Evolutionary conservation across 306 rosid species (phyloP).

Genomic region (Quercus gilva): DNA sequence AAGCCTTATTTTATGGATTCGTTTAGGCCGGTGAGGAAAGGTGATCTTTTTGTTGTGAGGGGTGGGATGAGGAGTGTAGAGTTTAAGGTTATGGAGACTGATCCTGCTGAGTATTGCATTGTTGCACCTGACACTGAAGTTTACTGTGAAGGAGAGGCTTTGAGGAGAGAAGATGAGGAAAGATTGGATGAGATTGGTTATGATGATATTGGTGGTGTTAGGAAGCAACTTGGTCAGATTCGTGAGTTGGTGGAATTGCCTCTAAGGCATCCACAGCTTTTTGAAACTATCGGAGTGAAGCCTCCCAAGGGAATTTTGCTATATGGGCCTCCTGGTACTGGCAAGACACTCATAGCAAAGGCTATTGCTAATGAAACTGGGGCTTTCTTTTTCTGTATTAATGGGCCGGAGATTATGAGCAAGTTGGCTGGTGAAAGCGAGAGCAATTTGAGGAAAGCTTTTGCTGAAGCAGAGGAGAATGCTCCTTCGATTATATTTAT

Average conservation of each 20-base stretch:
- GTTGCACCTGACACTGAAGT: slow-evolving; percentile 27
- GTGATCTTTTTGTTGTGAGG: slow-evolving; percentile 23
- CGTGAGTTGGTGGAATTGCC: slow-evolving; percentile 23
- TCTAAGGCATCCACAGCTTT: slow-evolving; percentile 21
- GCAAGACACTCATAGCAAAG: slow-evolving; percentile 36
- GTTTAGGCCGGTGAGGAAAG: slow-evolving; percentile 21
- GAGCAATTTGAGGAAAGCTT: slow-evolving; percentile 23
- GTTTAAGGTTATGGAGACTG: slow-evolving; percentile 25
- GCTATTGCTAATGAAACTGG: slow-evolving; percentile 37
- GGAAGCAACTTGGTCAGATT: slow-evolving; percentile 24
- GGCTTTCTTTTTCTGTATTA: slow-evolving; percentile 14
- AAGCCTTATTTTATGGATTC: not conserved
- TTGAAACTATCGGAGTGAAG: slow-evolving; percentile 20
- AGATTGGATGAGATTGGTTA: slow-evolving; percentile 22
- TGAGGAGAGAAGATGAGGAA: slow-evolving; percentile 21
- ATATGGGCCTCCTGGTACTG: slow-evolving; percentile 44
- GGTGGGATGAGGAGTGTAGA: slow-evolving; percentile 30
- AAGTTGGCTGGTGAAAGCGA: slow-evolving; percentile 27
- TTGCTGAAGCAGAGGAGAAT: slow-evolving; percentile 11
- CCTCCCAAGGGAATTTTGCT: slow-evolving; percentile 38
- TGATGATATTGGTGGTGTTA: slow-evolving; percentile 23
- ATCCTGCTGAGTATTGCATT: slow-evolving; percentile 21
- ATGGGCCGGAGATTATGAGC: slow-evolving; percentile 20
- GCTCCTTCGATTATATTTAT: too few relatives aligned
- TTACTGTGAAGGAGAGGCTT: slow-evolving; percentile 18